Conservation (phyloP, 106 monocot species). For the Vanilla planifolia region DNA sequence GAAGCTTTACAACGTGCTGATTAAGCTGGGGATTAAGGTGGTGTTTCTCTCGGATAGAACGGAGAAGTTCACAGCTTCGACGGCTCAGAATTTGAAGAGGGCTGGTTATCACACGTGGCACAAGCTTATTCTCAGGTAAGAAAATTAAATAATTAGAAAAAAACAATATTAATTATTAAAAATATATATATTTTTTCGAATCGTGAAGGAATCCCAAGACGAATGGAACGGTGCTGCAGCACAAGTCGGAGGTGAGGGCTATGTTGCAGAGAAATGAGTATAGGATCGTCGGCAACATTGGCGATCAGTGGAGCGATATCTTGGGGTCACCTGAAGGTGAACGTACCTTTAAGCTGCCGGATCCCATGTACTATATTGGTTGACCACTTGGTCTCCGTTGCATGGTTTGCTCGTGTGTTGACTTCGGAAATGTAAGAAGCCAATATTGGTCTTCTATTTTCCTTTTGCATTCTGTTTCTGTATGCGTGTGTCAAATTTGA, state of each 20-base stretch:
- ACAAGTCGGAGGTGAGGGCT: conserved; percentile 27
- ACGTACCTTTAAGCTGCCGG: conserved; percentile 46
- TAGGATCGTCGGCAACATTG: conserved; percentile 35
- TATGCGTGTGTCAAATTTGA: too few relatives aligned
- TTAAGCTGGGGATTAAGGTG: conserved; percentile 18
- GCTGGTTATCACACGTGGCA: conserved; percentile 24
- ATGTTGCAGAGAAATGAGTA: conserved; percentile 20
- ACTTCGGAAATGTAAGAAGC: too few relatives aligned
- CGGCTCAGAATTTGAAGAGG: conserved; percentile 1
- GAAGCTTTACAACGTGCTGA: conserved; percentile 21
- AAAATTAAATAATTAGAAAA: too few relatives aligned
- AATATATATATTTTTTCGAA: too few relatives aligned
- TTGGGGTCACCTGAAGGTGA: conserved; percentile 21
- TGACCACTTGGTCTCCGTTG: too few relatives aligned
- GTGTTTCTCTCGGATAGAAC: conserved; percentile 27
- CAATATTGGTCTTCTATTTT: too few relatives aligned
- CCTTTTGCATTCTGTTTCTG: too few relatives aligned
- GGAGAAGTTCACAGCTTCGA: conserved; percentile 13
- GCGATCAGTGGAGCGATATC: conserved; percentile 51
- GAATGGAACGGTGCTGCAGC: not conserved
- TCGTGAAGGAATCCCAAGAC: not conserved
- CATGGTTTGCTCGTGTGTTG: too few relatives aligned
- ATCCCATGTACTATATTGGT: conserved; percentile 43
- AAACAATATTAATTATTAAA: too few relatives aligned
- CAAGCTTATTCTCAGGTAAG: conserved; percentile 24